Percentiles rank a stretch among this genome's conserved stretches.
These are phyloP conservation scores for Candida odintsovae DNA, from an alignment of 805 yeast species.

Conservation along the genomic window DNA sequence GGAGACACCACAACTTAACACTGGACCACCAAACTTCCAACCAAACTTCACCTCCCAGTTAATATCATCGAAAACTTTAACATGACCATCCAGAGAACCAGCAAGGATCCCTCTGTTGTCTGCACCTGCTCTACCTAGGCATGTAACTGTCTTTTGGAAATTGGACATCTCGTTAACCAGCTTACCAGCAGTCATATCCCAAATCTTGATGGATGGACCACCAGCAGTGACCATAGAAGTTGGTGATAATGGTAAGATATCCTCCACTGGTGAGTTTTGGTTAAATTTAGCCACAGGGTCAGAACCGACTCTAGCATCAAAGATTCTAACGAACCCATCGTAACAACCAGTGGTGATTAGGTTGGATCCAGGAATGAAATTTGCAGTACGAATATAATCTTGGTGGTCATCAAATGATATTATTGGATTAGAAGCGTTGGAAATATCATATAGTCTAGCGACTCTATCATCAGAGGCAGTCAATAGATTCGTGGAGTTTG, in stretches of 20 bases:
- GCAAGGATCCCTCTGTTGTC: constrained; percentile 80
- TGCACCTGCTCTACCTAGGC: constrained; percentile 52
- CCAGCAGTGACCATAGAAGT: constrained; percentile 71
- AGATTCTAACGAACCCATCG: constrained; percentile 80
- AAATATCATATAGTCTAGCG: constrained; percentile 83
- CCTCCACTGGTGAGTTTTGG: constrained; percentile 82
- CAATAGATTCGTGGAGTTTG: constrained; percentile 63
- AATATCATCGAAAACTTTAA: constrained; percentile 80
- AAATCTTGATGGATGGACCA: constrained; percentile 76
- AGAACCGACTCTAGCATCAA: constrained; percentile 63
- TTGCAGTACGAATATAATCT: constrained; percentile 83
- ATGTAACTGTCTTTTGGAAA: constrained; percentile 91
- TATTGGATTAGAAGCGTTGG: constrained; percentile 69
- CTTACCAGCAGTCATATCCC: constrained; percentile 86
- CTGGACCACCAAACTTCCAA: constrained; percentile 96
- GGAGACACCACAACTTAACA: constrained; percentile 81
- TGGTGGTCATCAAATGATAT: constrained; percentile 66
- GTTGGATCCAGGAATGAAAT: constrained; percentile 74
- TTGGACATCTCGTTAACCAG: constrained; percentile 66
- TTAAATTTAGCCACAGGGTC: constrained; percentile 59
- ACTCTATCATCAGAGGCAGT: constrained; percentile 91
- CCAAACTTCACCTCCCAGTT: constrained; percentile 91
- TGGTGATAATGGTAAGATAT: constrained; percentile 67
- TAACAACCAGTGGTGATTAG: constrained; percentile 90
- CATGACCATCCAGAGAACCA: constrained; percentile 96